Conservation (phyloP, 1,284 basidiomycete genomes). For the Malassezia slooffiae region DNA sequence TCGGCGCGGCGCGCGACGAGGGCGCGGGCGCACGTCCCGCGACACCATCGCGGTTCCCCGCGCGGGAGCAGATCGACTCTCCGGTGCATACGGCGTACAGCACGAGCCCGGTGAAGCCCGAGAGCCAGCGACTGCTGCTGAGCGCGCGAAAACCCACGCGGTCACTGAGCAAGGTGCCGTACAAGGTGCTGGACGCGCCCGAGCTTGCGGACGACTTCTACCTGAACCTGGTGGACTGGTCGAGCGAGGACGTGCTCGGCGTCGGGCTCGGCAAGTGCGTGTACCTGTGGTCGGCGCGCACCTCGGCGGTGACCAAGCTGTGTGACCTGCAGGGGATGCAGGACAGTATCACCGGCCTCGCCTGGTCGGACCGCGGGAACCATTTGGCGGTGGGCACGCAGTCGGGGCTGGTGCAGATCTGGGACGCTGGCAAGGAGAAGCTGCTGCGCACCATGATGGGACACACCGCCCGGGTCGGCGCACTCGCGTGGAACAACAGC, state of each 20-base stretch:
- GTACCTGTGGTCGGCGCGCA: conserved; percentile 93
- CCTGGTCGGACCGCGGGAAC: conserved; percentile 55
- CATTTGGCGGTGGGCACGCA: conserved; percentile 86
- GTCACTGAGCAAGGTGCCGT: conserved; percentile 84
- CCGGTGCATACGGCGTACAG: conserved; percentile 74
- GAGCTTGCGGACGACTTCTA: conserved; percentile 92
- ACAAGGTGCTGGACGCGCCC: conserved; percentile 91
- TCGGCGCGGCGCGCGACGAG: background rate
- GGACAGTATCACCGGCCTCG: conserved; percentile 36
- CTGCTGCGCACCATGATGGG: conserved; percentile 70
- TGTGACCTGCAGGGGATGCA: conserved; percentile 59
- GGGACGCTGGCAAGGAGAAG: conserved; percentile 73
- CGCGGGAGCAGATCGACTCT: conserved; percentile 47
- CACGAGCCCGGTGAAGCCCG: conserved; percentile 74
- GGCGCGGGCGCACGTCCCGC: background rate
- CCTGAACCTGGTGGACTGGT: conserved; percentile 96
- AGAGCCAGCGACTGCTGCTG: conserved; percentile 70
- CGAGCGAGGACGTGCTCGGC: conserved; percentile 79
- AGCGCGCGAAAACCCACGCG: conserved; percentile 70
- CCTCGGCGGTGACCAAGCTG: conserved; percentile 77
- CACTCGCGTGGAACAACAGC: conserved; percentile 83
- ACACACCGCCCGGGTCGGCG: conserved; percentile 77
- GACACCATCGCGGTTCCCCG: background rate
- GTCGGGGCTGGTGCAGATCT: conserved; percentile 76
- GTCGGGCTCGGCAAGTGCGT: conserved; percentile 86